Conservation (phyloP, 139 green algal genomes). For the Tetraselmis striata region DNA sequence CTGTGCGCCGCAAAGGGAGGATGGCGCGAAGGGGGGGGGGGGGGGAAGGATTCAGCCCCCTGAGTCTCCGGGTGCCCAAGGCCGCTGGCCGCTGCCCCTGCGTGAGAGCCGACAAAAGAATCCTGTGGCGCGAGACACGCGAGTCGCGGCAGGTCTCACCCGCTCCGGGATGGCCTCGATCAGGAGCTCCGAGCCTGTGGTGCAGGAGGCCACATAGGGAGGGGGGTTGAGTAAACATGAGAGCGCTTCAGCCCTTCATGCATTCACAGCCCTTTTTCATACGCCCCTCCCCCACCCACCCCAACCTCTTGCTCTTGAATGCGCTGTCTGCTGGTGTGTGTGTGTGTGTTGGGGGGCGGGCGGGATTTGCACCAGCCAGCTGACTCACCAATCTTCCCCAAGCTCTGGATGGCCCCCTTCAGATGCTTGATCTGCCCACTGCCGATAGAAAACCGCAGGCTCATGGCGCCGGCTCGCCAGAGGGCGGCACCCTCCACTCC, state of each 20-base stretch:
- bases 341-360: too few relatives aligned
- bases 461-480: conserved; percentile 31
- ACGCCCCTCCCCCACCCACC: background rate
- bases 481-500: too few relatives aligned
- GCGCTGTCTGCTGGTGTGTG: too few relatives aligned
- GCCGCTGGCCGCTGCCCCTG: background rate
- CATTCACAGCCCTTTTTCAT: too few relatives aligned
- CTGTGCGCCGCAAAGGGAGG: conserved; percentile 20
- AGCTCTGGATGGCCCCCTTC: conserved; percentile 26
- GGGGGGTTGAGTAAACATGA: background rate
- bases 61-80: too few relatives aligned
- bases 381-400: conserved; percentile 36
- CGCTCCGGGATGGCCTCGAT: conserved; percentile 46
- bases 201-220: background rate
- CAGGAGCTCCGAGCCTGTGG: conserved; percentile 47
- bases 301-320: background rate
- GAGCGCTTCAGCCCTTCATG: background rate
- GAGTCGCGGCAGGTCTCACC: conserved; percentile 19
- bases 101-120: background rate
- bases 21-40: background rate
- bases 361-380: background rate
- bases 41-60: too few relatives aligned
- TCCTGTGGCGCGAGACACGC: background rate
- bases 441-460: conserved; percentile 25
- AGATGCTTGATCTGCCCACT: conserved; percentile 39